Conservation (phyloP, 805 yeast genomes). For the Ogataea paradorogensis region DNA sequence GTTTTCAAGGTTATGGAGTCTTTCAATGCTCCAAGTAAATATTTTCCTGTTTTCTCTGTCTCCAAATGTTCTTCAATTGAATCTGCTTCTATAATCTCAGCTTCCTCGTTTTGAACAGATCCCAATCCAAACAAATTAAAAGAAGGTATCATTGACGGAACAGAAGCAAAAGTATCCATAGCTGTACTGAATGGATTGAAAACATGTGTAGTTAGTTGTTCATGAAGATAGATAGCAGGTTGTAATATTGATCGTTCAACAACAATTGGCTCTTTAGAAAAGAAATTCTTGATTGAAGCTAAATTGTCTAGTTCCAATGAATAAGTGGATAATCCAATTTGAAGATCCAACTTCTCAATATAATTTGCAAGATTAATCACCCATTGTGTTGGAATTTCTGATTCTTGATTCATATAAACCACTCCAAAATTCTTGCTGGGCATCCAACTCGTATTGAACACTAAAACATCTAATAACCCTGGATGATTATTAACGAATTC, state of each 20-base stretch:
- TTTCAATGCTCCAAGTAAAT: constrained; percentile 24
- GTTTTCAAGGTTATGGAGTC: constrained; percentile 20
- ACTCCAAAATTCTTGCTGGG: constrained; percentile 34
- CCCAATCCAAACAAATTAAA: constrained; percentile 15
- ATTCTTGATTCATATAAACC: constrained; percentile 21
- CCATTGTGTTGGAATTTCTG: constrained; percentile 22
- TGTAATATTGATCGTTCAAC: constrained; percentile 29
- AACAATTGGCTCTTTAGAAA: constrained; percentile 21
- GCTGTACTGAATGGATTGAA: constrained; percentile 31
- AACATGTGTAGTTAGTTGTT: constrained; percentile 27
- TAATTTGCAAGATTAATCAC: constrained; percentile 20
- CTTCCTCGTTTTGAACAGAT: constrained; percentile 2
- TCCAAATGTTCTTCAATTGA: constrained; percentile 8
- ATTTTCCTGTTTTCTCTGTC: constrained; percentile 23
- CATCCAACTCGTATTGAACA: constrained; percentile 30
- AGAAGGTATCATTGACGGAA: constrained; percentile 15
- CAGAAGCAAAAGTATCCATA: constrained; percentile 23
- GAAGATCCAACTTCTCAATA: constrained; percentile 27
- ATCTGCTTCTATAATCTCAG: background rate
- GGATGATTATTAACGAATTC: constrained; percentile 10
- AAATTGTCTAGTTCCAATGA: constrained; percentile 25
- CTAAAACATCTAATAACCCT: constrained; percentile 21
- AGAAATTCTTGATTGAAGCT: constrained; percentile 23
- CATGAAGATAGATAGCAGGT: constrained; percentile 30
- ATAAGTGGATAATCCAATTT: constrained; percentile 27